phyloP scores from a whole-genome alignment of 495 filamentous ascomycete genomes.

The Aspergillus incahuasiensis region DNA sequence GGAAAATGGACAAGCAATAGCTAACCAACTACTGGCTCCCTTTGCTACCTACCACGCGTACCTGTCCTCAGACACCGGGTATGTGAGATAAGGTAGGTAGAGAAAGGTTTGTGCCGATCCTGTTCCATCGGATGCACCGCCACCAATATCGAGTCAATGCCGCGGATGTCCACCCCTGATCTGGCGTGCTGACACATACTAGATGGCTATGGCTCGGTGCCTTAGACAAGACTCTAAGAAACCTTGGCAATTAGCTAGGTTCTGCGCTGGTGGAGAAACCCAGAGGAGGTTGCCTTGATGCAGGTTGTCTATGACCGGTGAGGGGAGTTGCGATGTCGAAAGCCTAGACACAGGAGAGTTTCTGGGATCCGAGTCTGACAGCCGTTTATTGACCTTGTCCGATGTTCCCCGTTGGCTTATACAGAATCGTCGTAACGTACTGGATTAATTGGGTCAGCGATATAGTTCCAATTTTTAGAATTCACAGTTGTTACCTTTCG shows the following conservation, averaged over 20 bases:
- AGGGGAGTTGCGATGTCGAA: not conserved
- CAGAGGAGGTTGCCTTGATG: not conserved
- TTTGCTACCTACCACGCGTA: not conserved
- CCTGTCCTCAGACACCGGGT: not conserved
- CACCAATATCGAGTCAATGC: not conserved
- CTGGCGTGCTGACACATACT: not conserved
- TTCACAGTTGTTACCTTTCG: constrained; percentile 64
- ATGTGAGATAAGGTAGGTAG: not conserved
- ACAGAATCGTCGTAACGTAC: constrained; percentile 98
- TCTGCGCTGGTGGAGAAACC: not conserved
- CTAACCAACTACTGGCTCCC: not conserved
- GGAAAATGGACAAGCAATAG: not conserved
- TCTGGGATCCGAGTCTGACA: not conserved
- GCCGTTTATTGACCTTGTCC: constrained; percentile 29
- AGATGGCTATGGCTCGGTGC: not conserved
- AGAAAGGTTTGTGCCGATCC: not conserved
- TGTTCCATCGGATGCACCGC: not conserved
- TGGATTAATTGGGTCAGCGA: constrained; percentile 31
- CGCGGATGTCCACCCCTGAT: not conserved
- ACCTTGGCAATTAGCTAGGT: not conserved
- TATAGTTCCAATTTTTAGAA: not conserved
- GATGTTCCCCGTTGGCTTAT: constrained; percentile 72
- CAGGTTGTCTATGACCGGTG: not conserved
- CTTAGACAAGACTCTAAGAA: not conserved
- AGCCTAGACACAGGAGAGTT: not conserved